Base-by-base conservation (phyloP, 352 stramenopile species). In the Globisporangium uncinulatum region DNA sequence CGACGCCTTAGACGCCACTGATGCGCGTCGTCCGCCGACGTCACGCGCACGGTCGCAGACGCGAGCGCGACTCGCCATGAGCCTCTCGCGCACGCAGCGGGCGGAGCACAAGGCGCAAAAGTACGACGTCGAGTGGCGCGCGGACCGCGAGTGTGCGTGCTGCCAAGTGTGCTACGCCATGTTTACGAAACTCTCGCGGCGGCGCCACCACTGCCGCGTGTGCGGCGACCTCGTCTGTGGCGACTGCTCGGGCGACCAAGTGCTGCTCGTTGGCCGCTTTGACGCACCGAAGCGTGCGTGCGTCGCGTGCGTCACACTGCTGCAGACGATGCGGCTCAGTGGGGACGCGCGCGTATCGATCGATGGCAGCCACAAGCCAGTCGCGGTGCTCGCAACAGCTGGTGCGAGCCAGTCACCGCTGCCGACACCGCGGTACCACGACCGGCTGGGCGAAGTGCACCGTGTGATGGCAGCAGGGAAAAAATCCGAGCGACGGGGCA, bases 191-290 rank as follows among this genome's bases (percentile, higher is more conserved):
- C 70, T 89, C 36, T 80, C 79, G 42, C 75, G 78, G 2, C 81
- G 84, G 1, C 83, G 83, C 9, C 82, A 92, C 63, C 84, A 94
- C 54, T 94, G 84, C 59, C 79, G 84, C 48, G 67, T 92, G 20
- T 94, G 83, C 52, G 83, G 83, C 48, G 74, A 89, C 52, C 62
- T 94, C 46, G 73, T 94, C 41, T 94, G 84, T 48, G 79, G 80
- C 46, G 69, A 75, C 15, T 94, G 84, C 53, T 90, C 82, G 31
- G 66, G 67, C 42, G 80, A 87, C 61, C 74, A 84, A 50, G 76
- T 85, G 17, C 55, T 73, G 34, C 61, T 88, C n/a, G 66, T 66
- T 11, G 67, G 66, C 32, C 72, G 74, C 45, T 90, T 90, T 56
- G 51, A 70, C 24, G 63, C 66, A 0, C 75, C 80, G 29, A 79